Base-by-base conservation (phyloP, 1,139 yeast genomes). In the Debaryomycetaceae sp. region DNA sequence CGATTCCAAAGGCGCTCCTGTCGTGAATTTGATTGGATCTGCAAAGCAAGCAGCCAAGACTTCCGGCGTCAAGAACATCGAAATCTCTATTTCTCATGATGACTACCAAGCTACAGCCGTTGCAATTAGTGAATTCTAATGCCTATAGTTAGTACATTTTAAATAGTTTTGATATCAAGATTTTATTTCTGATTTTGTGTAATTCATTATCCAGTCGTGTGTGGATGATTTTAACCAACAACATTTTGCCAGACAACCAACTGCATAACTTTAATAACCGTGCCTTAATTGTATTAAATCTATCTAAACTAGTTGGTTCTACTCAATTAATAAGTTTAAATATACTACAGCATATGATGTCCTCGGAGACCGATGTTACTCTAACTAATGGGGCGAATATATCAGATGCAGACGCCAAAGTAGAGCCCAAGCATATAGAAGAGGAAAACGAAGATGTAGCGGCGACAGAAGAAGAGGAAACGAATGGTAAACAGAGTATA, bases 71-170 rank as follows among this genome's bases (percentile, higher is more conserved):
- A 78, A 78, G 65, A 62, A 63, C 30, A 85, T 92, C 49, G 85
- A 78, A 59, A 92, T 92, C 46, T 87, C 96, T 31, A 92, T 92
- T 54, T 87, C 96, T 28, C 99, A 92, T 63, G 96, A 89, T 59
- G 98, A 92, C 55, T 78, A 83, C 75, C 99, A 92, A 73, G 89
- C 97, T 36, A 94, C 95, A 50, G 98, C 98, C 17, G 98, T 92
- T 55, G 98, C 98, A 35, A 80, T 89, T 58, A 81, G 95, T 56
- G 86, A 84, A 59, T 77, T 73, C 48, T 71, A 22, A 22, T 22
- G 26, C 26, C 11, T 8, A 8, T 11, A 22, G 2, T 22, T 22
- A 8, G 7, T 22, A 22, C 26, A 11, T 22, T 22, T 22, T 22
- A 22, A 8, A 22, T 22, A 22, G 17, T 3, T 15, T 30, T 13